Base-by-base conservation (phyloP, 129 eudicot genomes). In the Tagetes patula region DNA sequence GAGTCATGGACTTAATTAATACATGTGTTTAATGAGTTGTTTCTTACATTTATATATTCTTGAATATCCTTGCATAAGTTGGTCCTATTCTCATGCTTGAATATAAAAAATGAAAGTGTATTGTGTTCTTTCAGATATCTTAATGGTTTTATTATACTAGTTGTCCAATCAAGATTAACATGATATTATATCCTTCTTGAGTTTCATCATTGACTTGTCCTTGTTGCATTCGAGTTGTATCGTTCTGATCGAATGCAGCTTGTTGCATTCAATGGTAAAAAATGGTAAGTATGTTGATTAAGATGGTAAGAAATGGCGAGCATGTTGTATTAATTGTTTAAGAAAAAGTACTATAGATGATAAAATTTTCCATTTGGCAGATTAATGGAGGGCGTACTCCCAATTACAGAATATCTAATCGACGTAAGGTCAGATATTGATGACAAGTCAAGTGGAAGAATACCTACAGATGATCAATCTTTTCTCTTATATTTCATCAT, bases 401-500 rank as follows among this genome's bases (percentile, higher is more conserved):
- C 82, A 8, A 61, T 75, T 58, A 77, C 67, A 20, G 82, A 80
- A 69, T 75, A 81, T 58, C 85, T 77, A 3, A 77, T 81, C 20
- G 82, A 81, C 53, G 38, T 81, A 39, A 81, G 75, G n/a, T 79
- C 86, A 31, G 84, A 84, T 58, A 67, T 58, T 67, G 88, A 81
- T 12, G 83, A 65, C 63, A 41, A 45, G 52, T 48, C 77, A 74
- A 64, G 76, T 54, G 81, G 53, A 58, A 69, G 50, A 72, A 79
- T 73, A 13, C 78, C 82, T 20, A 84, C 87, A 54, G 85, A 85
- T 31, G 95, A 92, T 79, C 90, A 85, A 81, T 70, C 55, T 75
- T 92, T 92, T 80, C 88, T 92, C 75, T 72, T 89, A 58, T 79
- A 84, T 78, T 87, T 92, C 68, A 85, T 89, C 78, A 87, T 87